These are phyloP conservation scores for Phaffia tasmanica DNA, from an alignment of 768 basidiomycete species.

Conservation along the genomic window DNA sequence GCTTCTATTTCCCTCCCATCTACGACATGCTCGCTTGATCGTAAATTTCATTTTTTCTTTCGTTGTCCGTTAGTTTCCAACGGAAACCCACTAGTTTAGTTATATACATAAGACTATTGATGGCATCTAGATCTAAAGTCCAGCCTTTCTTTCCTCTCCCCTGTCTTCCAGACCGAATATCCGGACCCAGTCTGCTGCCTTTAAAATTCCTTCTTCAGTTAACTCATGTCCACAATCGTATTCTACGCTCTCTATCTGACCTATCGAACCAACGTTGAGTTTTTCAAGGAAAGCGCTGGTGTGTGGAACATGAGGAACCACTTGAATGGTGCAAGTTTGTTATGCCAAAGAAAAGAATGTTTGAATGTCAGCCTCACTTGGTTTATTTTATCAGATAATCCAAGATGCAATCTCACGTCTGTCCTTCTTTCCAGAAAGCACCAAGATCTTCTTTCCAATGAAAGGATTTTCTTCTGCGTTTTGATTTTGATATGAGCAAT, in stretches of 20 bases:
- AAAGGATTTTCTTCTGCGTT: constrained; percentile 43
- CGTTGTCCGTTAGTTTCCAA: too few relatives aligned
- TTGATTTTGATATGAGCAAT: constrained; percentile 41
- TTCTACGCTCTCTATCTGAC: not conserved
- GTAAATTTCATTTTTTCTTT: too few relatives aligned
- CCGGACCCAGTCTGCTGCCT: not conserved
- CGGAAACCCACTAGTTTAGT: too few relatives aligned
- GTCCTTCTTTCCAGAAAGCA: constrained; percentile 58
- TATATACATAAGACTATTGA: too few relatives aligned
- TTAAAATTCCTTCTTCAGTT: not conserved
- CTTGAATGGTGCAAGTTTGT: too few relatives aligned
- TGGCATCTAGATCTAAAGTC: too few relatives aligned
- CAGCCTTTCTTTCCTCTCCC: too few relatives aligned
- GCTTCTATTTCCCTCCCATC: too few relatives aligned
- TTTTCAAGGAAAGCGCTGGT: not conserved
- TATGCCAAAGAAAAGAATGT: too few relatives aligned
- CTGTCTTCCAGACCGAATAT: not conserved
- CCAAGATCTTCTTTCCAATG: constrained; percentile 59
- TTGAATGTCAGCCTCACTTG: too few relatives aligned
- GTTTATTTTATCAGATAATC: too few relatives aligned
- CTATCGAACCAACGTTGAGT: constrained; percentile 1
- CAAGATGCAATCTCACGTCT: constrained; percentile 33
- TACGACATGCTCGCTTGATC: too few relatives aligned
- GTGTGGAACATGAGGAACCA: constrained; percentile 5
- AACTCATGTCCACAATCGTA: constrained; percentile 15